A percentile compares a stretch with the other conserved stretches of the same genome.
Conservation (phyloP, 2,329 filamentous ascomycete species). For the Massarina eburnea region DNA sequence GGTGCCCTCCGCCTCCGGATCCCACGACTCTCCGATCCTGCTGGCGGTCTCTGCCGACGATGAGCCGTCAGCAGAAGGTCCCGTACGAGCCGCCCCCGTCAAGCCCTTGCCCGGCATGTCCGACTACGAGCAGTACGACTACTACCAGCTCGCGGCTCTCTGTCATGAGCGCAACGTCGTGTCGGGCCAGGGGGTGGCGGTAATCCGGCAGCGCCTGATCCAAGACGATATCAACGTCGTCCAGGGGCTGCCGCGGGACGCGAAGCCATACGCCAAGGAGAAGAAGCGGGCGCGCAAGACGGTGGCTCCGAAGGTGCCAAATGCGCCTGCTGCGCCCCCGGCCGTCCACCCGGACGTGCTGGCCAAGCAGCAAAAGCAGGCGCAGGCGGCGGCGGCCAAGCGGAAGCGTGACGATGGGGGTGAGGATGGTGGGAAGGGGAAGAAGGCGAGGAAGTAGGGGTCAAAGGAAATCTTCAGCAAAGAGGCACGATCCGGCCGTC, state of each 20-base stretch:
- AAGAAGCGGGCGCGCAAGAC: not conserved
- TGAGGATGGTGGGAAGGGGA: not conserved
- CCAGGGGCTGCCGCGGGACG: constrained; percentile 8
- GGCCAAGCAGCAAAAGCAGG: not conserved
- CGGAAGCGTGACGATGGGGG: not conserved
- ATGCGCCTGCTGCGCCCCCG: constrained; percentile 2
- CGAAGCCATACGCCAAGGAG: not conserved
- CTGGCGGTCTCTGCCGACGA: too few relatives aligned
- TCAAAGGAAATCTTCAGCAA: constrained; percentile 8
- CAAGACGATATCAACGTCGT: constrained; percentile 19
- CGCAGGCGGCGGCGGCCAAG: too few relatives aligned
- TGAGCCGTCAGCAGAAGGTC: not conserved
- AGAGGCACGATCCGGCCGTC: constrained; percentile 16
- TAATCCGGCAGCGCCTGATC: constrained; percentile 18
- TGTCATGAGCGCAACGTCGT: constrained; percentile 17
- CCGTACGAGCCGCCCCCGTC: not conserved
- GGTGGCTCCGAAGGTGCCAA: constrained; percentile 1
- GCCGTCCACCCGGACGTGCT: not conserved
- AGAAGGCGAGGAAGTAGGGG: not conserved
- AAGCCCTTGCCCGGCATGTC: constrained; percentile 5
- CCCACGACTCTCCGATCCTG: too few relatives aligned
- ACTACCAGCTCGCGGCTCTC: constrained; percentile 15
- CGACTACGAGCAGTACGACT: constrained; percentile 15
- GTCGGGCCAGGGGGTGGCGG: constrained; percentile 8
- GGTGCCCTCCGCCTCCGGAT: too few relatives aligned